Conservation (phyloP, 2,329 filamentous ascomycete species). For the Xylaria sp. region DNA sequence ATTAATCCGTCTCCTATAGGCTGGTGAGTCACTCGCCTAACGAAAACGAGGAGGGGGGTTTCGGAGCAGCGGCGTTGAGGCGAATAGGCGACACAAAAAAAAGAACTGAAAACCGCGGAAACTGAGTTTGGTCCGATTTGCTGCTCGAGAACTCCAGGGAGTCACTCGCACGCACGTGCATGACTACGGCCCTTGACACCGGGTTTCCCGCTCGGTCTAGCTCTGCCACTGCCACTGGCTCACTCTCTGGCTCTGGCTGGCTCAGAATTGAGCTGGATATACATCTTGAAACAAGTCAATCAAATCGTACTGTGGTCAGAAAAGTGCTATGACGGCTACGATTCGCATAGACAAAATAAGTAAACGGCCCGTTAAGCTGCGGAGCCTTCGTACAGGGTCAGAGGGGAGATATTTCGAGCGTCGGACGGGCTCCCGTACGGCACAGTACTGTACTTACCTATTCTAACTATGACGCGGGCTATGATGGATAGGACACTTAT, state of each 20-base stretch:
- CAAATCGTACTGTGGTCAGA: constrained; percentile 32
- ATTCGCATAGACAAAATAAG: constrained; percentile 35
- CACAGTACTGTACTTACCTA: not conserved
- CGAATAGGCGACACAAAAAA: constrained; percentile 19
- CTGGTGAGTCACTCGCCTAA: constrained; percentile 28
- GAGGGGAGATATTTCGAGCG: constrained; percentile 28
- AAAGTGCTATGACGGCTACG: constrained; percentile 8
- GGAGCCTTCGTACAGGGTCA: constrained; percentile 27
- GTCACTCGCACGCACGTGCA: not conserved
- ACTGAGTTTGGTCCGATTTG: constrained; percentile 16
- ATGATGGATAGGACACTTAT: not conserved
- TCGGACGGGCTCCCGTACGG: constrained; percentile 13
- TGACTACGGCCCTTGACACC: constrained; percentile 27
- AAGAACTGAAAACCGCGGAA: too few relatives aligned
- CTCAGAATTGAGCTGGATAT: constrained; percentile 7
- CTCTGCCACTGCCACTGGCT: constrained; percentile 5
- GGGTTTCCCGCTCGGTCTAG: constrained; percentile 29
- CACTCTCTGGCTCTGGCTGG: constrained; percentile 6
- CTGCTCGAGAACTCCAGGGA: not conserved
- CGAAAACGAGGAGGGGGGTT: constrained; percentile 30
- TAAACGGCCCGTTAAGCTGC: constrained; percentile 40
- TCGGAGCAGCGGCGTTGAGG: constrained; percentile 16
- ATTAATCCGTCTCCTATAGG: constrained; percentile 1
- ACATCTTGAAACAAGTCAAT: constrained; percentile 27
- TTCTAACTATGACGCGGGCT: constrained; percentile 6